phyloP scores from a whole-genome alignment of 208 protist species.

The Leishmania arabica region DNA sequence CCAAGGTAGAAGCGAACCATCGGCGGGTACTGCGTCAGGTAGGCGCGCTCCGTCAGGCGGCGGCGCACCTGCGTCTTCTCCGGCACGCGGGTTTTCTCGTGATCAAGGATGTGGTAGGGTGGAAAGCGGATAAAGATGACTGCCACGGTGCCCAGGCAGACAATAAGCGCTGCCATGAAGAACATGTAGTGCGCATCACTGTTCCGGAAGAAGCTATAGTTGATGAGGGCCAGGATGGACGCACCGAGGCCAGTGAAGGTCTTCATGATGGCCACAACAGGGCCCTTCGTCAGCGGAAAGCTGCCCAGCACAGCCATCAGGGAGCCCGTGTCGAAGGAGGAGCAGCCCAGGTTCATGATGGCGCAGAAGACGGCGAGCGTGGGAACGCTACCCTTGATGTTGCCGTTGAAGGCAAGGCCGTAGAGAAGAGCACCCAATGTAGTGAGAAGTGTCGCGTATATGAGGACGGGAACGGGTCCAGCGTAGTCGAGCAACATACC shows the following conservation, averaged over 20 bases:
- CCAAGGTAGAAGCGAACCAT: slow-evolving; percentile 47
- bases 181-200: slow-evolving; percentile 57
- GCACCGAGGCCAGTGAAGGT: slow-evolving; percentile 55
- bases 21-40: slow-evolving; percentile 61
- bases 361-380: slow-evolving; percentile 55
- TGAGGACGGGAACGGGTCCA: slow-evolving; percentile 45
- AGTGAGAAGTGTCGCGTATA: slow-evolving; percentile 29
- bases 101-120: slow-evolving; percentile 48
- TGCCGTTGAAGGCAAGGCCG: slow-evolving; percentile 53
- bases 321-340: slow-evolving; percentile 58
- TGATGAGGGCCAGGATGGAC: slow-evolving; percentile 43
- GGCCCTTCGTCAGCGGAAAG: slow-evolving; percentile 56
- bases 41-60: slow-evolving; percentile 54
- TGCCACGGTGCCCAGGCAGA: slow-evolving; percentile 33
- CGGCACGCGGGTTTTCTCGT: slow-evolving; percentile 32
- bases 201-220: slow-evolving; percentile 51
- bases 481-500: slow-evolving; percentile 70
- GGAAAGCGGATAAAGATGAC: slow-evolving; percentile 47
- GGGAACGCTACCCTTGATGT: slow-evolving; percentile 35
- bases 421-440: slow-evolving; percentile 49
- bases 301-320: slow-evolving; percentile 65
- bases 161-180: slow-evolving; percentile 43
- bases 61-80: slow-evolving; percentile 35
- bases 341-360: slow-evolving; percentile 59
- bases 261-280: slow-evolving; percentile 59